phyloP scores from a whole-genome alignment of 2,329 filamentous ascomycete genomes.

The Trichoderma asperellum region DNA sequence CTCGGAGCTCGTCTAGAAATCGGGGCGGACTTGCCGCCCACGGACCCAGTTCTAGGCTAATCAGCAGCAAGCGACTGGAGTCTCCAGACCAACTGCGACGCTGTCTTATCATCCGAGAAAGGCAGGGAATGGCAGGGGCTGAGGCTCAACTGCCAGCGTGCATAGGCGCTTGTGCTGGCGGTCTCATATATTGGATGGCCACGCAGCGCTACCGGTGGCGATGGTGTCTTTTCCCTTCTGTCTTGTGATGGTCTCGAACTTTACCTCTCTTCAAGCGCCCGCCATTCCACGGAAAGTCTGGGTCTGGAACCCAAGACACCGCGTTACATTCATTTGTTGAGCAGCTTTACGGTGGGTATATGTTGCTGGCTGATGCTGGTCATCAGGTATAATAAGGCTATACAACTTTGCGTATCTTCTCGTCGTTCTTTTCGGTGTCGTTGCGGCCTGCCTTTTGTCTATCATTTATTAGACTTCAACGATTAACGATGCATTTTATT shows the following conservation, averaged over 20 bases:
- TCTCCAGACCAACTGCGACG: slow-evolving; percentile 17
- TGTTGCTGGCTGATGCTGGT: background rate
- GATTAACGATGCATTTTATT: background rate
- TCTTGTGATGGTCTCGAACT: background rate
- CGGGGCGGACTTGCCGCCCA: background rate
- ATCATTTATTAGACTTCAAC: background rate
- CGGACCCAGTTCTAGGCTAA: background rate
- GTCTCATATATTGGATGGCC: background rate
- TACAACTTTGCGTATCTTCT: background rate
- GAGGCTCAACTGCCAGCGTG: background rate
- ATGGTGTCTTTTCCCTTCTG: slow-evolving; percentile 59
- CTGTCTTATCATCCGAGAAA: slow-evolving; percentile 18
- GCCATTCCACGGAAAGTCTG: slow-evolving; percentile 1
- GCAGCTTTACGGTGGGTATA: background rate
- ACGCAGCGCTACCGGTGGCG: slow-evolving; percentile 35
- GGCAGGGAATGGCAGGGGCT: slow-evolving; percentile 21
- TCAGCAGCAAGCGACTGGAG: background rate
- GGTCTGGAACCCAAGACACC: slow-evolving; percentile 21
- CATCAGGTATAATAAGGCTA: background rate
- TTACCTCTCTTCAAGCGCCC: background rate
- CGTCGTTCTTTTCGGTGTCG: background rate
- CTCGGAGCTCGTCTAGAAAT: background rate
- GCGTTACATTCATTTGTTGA: background rate
- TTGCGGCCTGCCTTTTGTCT: background rate
- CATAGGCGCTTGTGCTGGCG: background rate